phyloP scores from a whole-genome alignment of 2,329 filamentous ascomycete genomes.

The Xylaria sp. region DNA sequence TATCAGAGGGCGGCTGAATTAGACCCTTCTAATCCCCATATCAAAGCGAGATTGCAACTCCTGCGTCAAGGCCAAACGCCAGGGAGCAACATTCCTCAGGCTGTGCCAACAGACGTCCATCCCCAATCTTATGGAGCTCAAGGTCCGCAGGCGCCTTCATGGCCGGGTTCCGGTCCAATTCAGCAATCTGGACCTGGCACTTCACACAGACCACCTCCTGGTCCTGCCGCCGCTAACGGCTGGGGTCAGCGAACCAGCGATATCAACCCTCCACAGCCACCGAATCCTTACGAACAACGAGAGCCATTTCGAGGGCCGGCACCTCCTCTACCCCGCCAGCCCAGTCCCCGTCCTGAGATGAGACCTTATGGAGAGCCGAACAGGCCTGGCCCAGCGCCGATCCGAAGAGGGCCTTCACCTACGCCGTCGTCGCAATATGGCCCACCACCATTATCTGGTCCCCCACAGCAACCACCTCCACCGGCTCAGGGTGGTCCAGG shows the following conservation, averaged over 20 bases:
- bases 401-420: constrained; percentile 65
- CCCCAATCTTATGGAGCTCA: constrained; percentile 91
- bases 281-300: constrained; percentile 84
- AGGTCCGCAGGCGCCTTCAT: constrained; percentile 86
- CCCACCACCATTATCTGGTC: constrained; percentile 59
- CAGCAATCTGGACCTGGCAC: constrained; percentile 60
- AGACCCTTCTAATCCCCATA: constrained; percentile 91
- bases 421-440: constrained; percentile 64
- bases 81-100: constrained; percentile 73
- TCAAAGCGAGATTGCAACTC: constrained; percentile 92
- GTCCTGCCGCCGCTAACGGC: constrained; percentile 63
- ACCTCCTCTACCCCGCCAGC: constrained; percentile 74
- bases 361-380: constrained; percentile 75
- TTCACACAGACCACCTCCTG: constrained; percentile 71
- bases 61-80: constrained; percentile 82
- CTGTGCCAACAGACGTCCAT: constrained; percentile 95
- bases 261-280: constrained; percentile 79
- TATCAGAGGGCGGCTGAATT: constrained; percentile 95
- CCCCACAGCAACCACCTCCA: constrained; percentile 57
- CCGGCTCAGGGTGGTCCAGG: constrained; percentile 55
- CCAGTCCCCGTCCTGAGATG: constrained; percentile 80
- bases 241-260: constrained; percentile 76
- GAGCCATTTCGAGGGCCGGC: constrained; percentile 76
- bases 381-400: constrained; percentile 61
- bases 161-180: constrained; percentile 79